Percentiles rank a stretch among this genome's conserved stretches.
These are phyloP conservation scores for Wallacemonas sp. DNA, from an alignment of 208 protist species.

Conservation along the genomic window DNA sequence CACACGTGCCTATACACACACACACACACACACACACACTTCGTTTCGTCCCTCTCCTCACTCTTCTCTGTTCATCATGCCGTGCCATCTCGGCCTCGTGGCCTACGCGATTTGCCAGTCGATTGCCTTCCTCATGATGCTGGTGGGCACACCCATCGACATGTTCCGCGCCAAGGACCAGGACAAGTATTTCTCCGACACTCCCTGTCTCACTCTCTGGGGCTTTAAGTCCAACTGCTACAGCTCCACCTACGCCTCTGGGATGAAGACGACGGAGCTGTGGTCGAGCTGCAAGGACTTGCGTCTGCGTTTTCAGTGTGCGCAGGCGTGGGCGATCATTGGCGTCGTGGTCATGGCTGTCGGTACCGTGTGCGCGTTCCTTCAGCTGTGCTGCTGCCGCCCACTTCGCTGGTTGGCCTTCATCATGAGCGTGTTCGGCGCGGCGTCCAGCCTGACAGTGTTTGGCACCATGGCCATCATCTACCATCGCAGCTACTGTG, in stretches of 20 bases:
- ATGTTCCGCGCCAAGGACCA: conserved; percentile 36
- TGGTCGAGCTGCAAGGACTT: conserved; percentile 20
- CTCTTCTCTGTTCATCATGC: neutral
- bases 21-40: conserved; percentile 8
- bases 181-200: conserved; percentile 27
- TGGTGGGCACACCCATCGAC: conserved; percentile 57
- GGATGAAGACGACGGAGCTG: conserved; percentile 16
- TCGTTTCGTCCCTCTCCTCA: conserved; percentile 1
- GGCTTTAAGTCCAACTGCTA: conserved; percentile 52
- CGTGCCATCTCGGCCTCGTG: conserved; percentile 1
- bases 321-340: conserved; percentile 24
- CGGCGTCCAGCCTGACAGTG: conserved; percentile 17
- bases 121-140: conserved; percentile 43
- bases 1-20: conserved; percentile 10
- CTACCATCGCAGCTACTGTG: conserved; percentile 16
- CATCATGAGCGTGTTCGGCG: conserved; percentile 19
- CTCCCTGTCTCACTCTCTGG: conserved; percentile 53
- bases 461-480: conserved; percentile 24
- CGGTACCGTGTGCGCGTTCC: conserved; percentile 18
- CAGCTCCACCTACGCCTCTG: conserved; percentile 15
- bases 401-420: conserved; percentile 19
- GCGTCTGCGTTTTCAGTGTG: conserved; percentile 13
- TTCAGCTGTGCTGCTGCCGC: conserved; percentile 20
- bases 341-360: conserved; percentile 22
- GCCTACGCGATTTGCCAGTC: conserved; percentile 21